These are phyloP conservation scores for Candida vartiovaarae DNA, from an alignment of 805 yeast genomes.

Conservation along the genomic window DNA sequence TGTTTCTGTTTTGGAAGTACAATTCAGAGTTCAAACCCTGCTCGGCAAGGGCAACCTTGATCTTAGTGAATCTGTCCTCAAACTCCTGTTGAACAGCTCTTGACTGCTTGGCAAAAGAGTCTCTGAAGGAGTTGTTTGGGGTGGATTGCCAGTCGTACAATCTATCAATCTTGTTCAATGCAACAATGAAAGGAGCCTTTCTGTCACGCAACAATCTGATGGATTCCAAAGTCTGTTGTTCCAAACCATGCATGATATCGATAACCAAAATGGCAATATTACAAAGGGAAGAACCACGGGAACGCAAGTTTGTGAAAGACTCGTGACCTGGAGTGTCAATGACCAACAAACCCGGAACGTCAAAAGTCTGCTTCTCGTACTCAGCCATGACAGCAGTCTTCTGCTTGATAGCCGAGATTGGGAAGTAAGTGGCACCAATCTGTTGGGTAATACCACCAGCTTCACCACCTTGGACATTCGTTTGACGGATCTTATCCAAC, in stretches of 20 bases:
- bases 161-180: conserved; percentile 96
- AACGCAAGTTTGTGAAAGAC: conserved; percentile 93
- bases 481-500: conserved; percentile 94
- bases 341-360: conserved; percentile 93
- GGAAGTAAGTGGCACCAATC: conserved; percentile 99
- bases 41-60: conserved; percentile 89
- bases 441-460: conserved; percentile 99
- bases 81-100: conserved; percentile 88
- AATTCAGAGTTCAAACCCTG: conserved; percentile 98
- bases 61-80: conserved; percentile 75
- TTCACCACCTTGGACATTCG: conserved; percentile 99
- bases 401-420: conserved; percentile 84
- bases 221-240: conserved; percentile 95
- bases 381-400: conserved; percentile 89
- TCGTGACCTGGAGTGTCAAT: conserved; percentile 99
- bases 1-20: conserved; percentile 89
- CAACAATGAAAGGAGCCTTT: conserved; percentile 97
- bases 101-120: conserved; percentile 76
- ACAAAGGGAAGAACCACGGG: conserved; percentile 98
- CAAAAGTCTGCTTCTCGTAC: conserved; percentile 77
- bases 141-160: conserved; percentile 87
- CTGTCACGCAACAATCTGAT: conserved; percentile 88
- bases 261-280: conserved; percentile 97
- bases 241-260: conserved; percentile 98
- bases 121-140: conserved; percentile 95